phyloP scores from a whole-genome alignment of 192 early-diverging fungal species.

The Rhizoclosmatium globosum region DNA sequence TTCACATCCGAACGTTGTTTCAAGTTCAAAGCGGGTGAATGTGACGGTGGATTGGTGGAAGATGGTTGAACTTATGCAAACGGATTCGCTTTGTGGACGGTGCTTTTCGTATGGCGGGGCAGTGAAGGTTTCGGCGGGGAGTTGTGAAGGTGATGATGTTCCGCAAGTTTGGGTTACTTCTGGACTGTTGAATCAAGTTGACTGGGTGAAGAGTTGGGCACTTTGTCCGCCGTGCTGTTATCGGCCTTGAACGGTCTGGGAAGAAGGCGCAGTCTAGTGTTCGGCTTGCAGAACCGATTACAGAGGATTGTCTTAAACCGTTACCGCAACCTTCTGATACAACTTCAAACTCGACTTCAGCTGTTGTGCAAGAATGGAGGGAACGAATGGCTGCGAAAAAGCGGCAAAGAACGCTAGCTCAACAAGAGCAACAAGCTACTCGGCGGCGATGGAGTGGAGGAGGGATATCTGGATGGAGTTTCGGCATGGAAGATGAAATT shows the following conservation, averaged over 20 bases:
- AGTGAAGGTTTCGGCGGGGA: too few species aligned
- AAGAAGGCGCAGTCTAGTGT: too few species aligned
- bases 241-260: too few species aligned
- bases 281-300: too few species aligned
- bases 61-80: neutral
- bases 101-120: too few species aligned
- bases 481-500: slow-evolving; percentile 1
- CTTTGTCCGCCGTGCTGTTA: neutral
- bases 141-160: too few species aligned
- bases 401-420: neutral
- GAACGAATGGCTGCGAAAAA: neutral
- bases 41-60: slow-evolving; percentile 12
- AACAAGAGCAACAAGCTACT: neutral
- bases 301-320: neutral
- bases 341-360: neutral
- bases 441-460: neutral
- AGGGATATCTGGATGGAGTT: slow-evolving; percentile 2
- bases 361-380: neutral
- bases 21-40: too few species aligned
- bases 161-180: neutral
- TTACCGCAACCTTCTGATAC: neutral
- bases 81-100: neutral
- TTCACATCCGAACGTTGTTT: too few species aligned
- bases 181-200: neutral
- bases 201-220: neutral